These are phyloP conservation scores for Canavalia gladiata DNA, from an alignment of 306 rosid species.

Conservation along the genomic window DNA sequence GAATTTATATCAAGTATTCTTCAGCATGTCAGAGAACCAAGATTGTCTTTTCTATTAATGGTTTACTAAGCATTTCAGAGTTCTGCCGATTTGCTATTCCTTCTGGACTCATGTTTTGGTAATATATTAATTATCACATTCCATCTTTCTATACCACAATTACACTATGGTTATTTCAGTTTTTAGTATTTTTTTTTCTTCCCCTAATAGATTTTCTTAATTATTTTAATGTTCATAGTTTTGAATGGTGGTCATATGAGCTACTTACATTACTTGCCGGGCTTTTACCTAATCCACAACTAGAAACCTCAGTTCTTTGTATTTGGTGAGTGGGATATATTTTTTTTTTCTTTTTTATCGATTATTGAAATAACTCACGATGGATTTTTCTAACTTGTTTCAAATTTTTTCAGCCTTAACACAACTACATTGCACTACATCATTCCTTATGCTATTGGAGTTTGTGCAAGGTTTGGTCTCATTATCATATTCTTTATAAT, in stretches of 20 bases:
- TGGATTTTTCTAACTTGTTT: constrained; percentile 26
- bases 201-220: not conserved
- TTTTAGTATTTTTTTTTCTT: not conserved
- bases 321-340: constrained; percentile 56
- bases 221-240: constrained; percentile 47
- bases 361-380: not conserved
- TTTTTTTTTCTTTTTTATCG: not conserved
- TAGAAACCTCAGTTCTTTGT: constrained; percentile 73
- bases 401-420: constrained; percentile 57
- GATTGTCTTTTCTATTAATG: constrained; percentile 49
- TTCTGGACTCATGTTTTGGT: constrained; percentile 61
- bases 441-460: constrained; percentile 68
- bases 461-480: constrained; percentile 65
- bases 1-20: constrained; percentile 59
- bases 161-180: not conserved
- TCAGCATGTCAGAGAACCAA: constrained; percentile 63
- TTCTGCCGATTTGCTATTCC: constrained; percentile 56
- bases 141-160: not conserved
- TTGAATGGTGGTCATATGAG: constrained; percentile 83
- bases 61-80: constrained; percentile 52
- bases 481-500: not conserved
- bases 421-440: constrained; percentile 60
- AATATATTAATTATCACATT: constrained; percentile 20
- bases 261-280: constrained; percentile 69
- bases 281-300: constrained; percentile 62